Percentiles rank a stretch among this genome's conserved stretches.
Evolutionary conservation across 257 asterid genomes (phyloP).

Genomic region (Haberlea rhodopensis): DNA sequence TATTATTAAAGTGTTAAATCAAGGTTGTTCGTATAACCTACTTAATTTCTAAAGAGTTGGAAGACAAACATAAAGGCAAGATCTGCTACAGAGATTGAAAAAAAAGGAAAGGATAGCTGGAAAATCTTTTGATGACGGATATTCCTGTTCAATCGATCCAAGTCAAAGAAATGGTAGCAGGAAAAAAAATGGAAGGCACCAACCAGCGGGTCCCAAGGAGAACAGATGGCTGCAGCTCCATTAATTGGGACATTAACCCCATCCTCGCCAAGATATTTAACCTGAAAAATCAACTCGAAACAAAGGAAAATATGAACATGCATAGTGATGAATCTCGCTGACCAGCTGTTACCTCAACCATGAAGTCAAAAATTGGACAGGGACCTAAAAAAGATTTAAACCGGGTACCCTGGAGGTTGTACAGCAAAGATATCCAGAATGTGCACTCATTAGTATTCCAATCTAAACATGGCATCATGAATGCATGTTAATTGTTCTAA

Average conservation of each 20-base stretch:
- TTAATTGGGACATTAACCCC: slow-evolving; percentile 55
- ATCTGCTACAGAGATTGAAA: not conserved
- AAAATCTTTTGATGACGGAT: not conserved
- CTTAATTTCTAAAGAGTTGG: not conserved
- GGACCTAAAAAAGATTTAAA: not conserved
- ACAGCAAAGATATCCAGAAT: not conserved
- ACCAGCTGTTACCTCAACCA: not conserved
- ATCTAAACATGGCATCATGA: not conserved
- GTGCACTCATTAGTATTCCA: not conserved
- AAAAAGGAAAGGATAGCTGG: not conserved
- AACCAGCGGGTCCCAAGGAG: slow-evolving; percentile 97
- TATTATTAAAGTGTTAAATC: not conserved
- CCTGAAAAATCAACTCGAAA: slow-evolving; percentile 41
- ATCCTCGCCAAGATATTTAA: slow-evolving; percentile 81
- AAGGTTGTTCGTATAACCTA: not conserved
- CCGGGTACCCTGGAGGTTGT: not conserved
- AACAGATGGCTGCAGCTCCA: slow-evolving; percentile 94
- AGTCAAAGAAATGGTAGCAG: not conserved
- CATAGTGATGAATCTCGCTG: not conserved
- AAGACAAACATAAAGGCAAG: not conserved
- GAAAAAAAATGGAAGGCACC: slow-evolving; percentile 28
- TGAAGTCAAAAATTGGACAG: not conserved
- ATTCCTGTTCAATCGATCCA: not conserved
- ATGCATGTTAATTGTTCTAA: slow-evolving; percentile 1
- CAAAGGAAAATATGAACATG: slow-evolving; percentile 8